A percentile compares a stretch with the other conserved stretches of the same genome.
phyloP scores from a whole-genome alignment of 192 early-diverging fungal species.

The Coemansia sp. region DNA sequence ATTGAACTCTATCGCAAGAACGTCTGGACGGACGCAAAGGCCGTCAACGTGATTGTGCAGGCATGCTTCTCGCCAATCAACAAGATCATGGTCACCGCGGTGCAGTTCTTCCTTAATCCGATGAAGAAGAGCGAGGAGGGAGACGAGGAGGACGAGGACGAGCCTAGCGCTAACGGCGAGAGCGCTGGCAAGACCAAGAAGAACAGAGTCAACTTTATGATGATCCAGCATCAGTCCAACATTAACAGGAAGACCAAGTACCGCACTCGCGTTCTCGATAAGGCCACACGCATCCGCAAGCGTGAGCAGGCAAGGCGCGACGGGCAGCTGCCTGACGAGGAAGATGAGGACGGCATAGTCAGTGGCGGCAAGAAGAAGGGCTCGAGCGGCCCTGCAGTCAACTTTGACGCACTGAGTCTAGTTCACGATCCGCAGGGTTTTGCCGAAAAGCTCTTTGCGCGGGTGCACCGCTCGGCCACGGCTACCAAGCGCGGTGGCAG shows the following conservation, averaged over 20 bases:
- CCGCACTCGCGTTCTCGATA: slow-evolving; percentile 72
- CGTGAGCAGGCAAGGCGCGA: slow-evolving; percentile 60
- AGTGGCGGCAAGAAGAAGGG: slow-evolving; percentile 62
- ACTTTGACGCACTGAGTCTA: slow-evolving; percentile 92
- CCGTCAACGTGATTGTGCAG: slow-evolving; percentile 96
- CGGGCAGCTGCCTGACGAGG: slow-evolving; percentile 29
- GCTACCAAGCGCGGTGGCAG: slow-evolving; percentile 53
- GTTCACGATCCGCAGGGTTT: slow-evolving; percentile 98
- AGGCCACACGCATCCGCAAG: slow-evolving; percentile 57
- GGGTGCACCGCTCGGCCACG: slow-evolving; percentile 58
- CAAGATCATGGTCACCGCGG: slow-evolving; percentile 90
- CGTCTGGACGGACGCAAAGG: slow-evolving; percentile 98
- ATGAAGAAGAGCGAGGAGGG: slow-evolving; percentile 61
- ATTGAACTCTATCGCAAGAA: slow-evolving; percentile 96
- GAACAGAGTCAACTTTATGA: slow-evolving; percentile 63
- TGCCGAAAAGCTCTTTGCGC: slow-evolving; percentile 90
- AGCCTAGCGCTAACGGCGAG: slow-evolving; percentile 60
- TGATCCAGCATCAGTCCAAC: slow-evolving; percentile 73
- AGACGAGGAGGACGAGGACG: slow-evolving; percentile 57
- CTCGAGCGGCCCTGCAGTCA: slow-evolving; percentile 72
- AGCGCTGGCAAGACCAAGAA: slow-evolving; percentile 19
- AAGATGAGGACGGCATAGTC: slow-evolving; percentile 22
- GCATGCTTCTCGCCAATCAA: slow-evolving; percentile 90
- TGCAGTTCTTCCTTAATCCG: slow-evolving; percentile 91
- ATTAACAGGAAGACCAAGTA: slow-evolving; percentile 88